Evolutionary conservation across 495 filamentous ascomycete genomes (phyloP).

Genomic region (Glonium stellatum): DNA sequence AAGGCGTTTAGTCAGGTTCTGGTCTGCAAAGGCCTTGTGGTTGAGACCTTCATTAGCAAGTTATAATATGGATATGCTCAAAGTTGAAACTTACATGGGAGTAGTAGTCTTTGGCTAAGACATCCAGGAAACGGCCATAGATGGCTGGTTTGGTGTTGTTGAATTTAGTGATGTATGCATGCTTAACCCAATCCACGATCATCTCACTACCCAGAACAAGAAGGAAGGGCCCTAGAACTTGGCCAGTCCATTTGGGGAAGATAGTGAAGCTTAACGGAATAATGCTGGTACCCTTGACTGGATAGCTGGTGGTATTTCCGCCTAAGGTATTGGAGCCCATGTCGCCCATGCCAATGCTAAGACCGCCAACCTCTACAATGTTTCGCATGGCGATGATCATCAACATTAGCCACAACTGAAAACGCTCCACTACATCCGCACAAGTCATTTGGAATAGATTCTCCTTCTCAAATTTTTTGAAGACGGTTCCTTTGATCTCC

Average conservation of each 20-base stretch:
- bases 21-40: conserved; percentile 73
- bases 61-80: background rate
- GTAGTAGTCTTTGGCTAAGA: conserved; percentile 95
- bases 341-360: conserved; percentile 37
- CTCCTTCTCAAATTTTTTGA: conserved; percentile 96
- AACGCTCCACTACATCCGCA: conserved; percentile 92
- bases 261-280: conserved; percentile 83
- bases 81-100: conserved; percentile 57
- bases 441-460: conserved; percentile 95
- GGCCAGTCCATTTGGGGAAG: conserved; percentile 77
- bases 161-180: conserved; percentile 96
- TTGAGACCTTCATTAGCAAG: conserved; percentile 11
- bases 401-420: conserved; percentile 96
- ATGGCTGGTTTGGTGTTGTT: conserved; percentile 89
- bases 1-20: conserved; percentile 78
- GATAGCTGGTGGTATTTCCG: conserved; percentile 42
- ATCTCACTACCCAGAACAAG: conserved; percentile 93
- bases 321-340: conserved; percentile 4
- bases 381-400: conserved; percentile 93
- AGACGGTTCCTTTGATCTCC: conserved; percentile 95
- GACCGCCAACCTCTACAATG: conserved; percentile 82
- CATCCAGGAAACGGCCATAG: conserved; percentile 82
- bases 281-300: conserved; percentile 53
- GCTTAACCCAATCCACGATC: conserved; percentile 95
- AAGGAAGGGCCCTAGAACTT: conserved; percentile 84